phyloP scores from a whole-genome alignment of 164 flowering plant genomes.

The Taxillus chinensis region DNA sequence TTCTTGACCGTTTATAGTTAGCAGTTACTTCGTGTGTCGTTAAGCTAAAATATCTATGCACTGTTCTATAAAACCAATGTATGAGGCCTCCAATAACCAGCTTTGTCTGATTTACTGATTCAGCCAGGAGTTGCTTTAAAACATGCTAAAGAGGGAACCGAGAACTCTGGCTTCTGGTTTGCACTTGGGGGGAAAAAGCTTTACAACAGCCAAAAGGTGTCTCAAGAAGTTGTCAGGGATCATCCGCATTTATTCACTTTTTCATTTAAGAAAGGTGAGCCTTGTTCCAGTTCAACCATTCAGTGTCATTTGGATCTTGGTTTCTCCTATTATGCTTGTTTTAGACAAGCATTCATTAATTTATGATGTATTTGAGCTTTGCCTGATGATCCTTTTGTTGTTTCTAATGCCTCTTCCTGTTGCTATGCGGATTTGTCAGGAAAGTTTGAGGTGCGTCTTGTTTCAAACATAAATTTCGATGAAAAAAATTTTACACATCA shows the following conservation, averaged over 20 bases:
- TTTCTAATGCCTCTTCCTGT: constrained; percentile 16
- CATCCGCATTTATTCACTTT: constrained; percentile 71
- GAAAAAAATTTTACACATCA: background rate
- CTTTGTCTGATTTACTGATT: constrained; percentile 10
- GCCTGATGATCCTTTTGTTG: constrained; percentile 11
- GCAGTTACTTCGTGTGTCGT: too few species aligned
- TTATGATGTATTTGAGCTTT: background rate
- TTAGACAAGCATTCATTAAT: background rate
- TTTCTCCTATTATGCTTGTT: background rate
- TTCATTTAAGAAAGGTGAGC: constrained; percentile 68
- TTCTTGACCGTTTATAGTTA: too few species aligned
- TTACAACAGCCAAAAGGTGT: constrained; percentile 65
- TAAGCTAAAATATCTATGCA: too few species aligned
- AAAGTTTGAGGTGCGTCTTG: constrained; percentile 73
- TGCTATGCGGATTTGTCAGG: constrained; percentile 47
- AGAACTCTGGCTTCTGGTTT: constrained; percentile 91
- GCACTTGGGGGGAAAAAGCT: constrained; percentile 92
- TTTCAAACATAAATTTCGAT: too few species aligned
- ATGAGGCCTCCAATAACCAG: background rate
- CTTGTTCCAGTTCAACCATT: background rate
- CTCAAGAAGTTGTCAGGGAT: constrained; percentile 66
- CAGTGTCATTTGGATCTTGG: background rate
- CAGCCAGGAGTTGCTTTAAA: constrained; percentile 88
- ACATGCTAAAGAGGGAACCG: constrained; percentile 98
- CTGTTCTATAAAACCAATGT: too few species aligned